Evolutionary conservation across 805 yeast species (phyloP).

Genomic region (Scheffersomyces spartinae): DNA sequence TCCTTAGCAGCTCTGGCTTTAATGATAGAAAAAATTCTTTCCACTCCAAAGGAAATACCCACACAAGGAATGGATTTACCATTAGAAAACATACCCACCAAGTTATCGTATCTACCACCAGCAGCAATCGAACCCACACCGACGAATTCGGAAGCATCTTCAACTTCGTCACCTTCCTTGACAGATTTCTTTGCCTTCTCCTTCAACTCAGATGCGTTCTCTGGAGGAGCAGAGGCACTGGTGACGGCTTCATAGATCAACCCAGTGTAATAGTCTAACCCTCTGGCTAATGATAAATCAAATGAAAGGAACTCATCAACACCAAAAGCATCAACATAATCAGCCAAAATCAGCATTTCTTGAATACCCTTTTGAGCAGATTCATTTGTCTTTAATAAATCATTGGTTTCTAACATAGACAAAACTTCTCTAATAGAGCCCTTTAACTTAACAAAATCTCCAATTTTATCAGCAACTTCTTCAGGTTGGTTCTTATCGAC

Average conservation of each 20-base stretch:
- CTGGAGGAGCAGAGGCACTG: conserved; percentile 91
- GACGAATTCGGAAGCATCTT: conserved; percentile 91
- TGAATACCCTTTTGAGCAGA: conserved; percentile 71
- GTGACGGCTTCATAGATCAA: conserved; percentile 95
- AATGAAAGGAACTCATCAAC: conserved; percentile 60
- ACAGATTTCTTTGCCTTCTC: conserved; percentile 27
- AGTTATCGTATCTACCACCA: conserved; percentile 95
- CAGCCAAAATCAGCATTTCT: conserved; percentile 68
- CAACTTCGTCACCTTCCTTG: conserved; percentile 41
- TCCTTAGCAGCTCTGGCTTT: conserved; percentile 57
- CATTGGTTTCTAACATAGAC: conserved; percentile 43
- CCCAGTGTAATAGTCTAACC: conserved; percentile 96
- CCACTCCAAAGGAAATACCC: conserved; percentile 95
- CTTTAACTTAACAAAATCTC: conserved; percentile 76
- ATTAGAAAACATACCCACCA: conserved; percentile 93
- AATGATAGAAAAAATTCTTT: conserved; percentile 82
- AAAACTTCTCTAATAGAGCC: conserved; percentile 66
- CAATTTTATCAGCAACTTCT: conserved; percentile 87
- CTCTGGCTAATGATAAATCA: conserved; percentile 93
- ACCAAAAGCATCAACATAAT: conserved; percentile 76
- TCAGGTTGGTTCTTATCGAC: conserved; percentile 85
- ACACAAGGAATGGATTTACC: conserved; percentile 95
- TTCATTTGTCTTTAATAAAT: conserved; percentile 47
- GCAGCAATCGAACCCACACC: conserved; percentile 99
- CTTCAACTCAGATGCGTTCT: conserved; percentile 59